Base-by-base conservation (phyloP, 148 eudicot genomes). In the Suaeda aralocaspica region DNA sequence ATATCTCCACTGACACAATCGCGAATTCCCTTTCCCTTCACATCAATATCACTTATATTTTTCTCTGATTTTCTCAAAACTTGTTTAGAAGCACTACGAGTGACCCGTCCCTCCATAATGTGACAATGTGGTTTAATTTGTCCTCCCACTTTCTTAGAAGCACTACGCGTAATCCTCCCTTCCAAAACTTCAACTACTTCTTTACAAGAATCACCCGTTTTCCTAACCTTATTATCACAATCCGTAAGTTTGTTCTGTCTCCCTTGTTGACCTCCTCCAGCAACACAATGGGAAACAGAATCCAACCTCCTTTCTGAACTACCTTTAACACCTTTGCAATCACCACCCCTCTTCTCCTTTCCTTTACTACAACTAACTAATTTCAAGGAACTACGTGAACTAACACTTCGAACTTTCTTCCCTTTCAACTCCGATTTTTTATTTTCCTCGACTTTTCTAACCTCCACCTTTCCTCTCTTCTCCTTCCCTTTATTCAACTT, bases 81-180 rank as follows among this genome's bases (percentile, higher is more conserved):
- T 42, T 39, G 26, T 18, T 31, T 69, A 62, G 64, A 48, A 52
- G 59, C 24, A 25, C 9, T 4, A 30, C 59, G n/a, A 14, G 36
- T 66, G 56, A 3, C 61, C 50, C 18, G 36, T 55, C 48, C 59
- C 76, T 60, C 57, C 72, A 44, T 34, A 11, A 44, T 39, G 42
- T 52, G 56, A 26, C 65, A 42, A 19, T 63, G 41, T 22, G 39
- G 44, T 41, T 77, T 58, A 67, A 25, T 56, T 68, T n/a, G 66
- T 34, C 33, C 61, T 1, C 22, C 39, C 48, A 48, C 24, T 24
- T 29, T 30, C 44, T 74, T 73, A 33, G 71, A 55, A 49, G 16
- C 67, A 57, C 78, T 70, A 22, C 74, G 63, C 57, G 71, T 70
- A 21, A 64, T 58, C 71, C 72, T 68, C 77, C 61, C 63, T 45